phyloP scores from a whole-genome alignment of 495 filamentous ascomycete genomes.

The Oleoguttula mirabilis region DNA sequence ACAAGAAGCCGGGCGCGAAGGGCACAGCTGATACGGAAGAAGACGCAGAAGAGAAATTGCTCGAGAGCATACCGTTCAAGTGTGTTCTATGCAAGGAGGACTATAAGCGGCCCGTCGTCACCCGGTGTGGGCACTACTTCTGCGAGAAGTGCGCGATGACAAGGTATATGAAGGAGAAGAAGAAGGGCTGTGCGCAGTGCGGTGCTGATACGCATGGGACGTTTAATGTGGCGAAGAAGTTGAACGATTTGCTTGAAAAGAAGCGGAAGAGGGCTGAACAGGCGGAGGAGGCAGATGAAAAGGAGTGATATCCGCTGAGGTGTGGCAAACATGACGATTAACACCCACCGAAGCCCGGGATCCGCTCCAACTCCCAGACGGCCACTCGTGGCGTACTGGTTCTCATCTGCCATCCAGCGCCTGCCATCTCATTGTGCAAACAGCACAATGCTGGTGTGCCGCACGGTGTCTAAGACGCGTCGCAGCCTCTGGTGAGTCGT shows the following conservation, averaged over 20 bases:
- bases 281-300: slow-evolving; percentile 56
- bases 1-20: slow-evolving; percentile 46
- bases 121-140: slow-evolving; percentile 91
- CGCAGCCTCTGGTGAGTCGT: neutral
- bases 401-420: neutral
- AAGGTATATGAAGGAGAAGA: slow-evolving; percentile 55
- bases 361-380: too few species aligned
- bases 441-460: neutral
- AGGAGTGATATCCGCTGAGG: slow-evolving; percentile 29
- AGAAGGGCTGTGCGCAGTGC: slow-evolving; percentile 76
- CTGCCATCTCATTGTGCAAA: neutral
- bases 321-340: neutral
- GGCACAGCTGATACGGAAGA: slow-evolving; percentile 39
- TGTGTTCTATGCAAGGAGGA: slow-evolving; percentile 79
- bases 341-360: too few species aligned
- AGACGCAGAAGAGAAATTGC: slow-evolving; percentile 54
- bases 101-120: slow-evolving; percentile 76
- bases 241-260: slow-evolving; percentile 70
- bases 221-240: slow-evolving; percentile 76
- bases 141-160: slow-evolving; percentile 80
- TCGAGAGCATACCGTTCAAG: slow-evolving; percentile 88
- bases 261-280: slow-evolving; percentile 56
- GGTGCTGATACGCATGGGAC: slow-evolving; percentile 73
- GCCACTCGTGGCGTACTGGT: too few species aligned
- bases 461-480: neutral